A percentile compares a stretch with the other conserved stretches of the same genome.
Conservation (phyloP, 2,329 filamentous ascomycete species). For the Claviceps maximensis region DNA sequence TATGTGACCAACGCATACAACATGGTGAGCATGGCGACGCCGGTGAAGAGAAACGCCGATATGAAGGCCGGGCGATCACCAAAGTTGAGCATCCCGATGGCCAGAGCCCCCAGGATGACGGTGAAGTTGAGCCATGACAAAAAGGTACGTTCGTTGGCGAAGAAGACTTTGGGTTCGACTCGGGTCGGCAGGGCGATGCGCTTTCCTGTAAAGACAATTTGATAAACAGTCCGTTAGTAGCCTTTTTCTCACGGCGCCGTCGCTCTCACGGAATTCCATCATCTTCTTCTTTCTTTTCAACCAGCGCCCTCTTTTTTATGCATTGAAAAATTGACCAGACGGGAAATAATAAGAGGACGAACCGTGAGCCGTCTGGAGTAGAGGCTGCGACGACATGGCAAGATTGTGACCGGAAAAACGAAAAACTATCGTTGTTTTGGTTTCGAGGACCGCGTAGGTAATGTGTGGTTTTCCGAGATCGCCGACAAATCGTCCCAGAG, state of each 20-base stretch:
- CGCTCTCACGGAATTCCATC: too few relatives aligned
- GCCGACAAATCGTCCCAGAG: background rate
- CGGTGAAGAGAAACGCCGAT: slow-evolving; percentile 82
- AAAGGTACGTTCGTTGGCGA: slow-evolving; percentile 98
- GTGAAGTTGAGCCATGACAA: slow-evolving; percentile 99
- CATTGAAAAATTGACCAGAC: background rate
- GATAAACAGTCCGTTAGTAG: slow-evolving; percentile 7
- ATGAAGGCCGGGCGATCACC: slow-evolving; percentile 91
- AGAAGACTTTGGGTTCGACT: slow-evolving; percentile 99
- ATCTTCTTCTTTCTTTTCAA: background rate
- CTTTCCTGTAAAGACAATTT: slow-evolving; percentile 55
- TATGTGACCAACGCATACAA: slow-evolving; percentile 89
- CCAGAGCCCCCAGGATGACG: slow-evolving; percentile 91
- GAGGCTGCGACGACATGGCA: slow-evolving; percentile 88
- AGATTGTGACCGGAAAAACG: background rate
- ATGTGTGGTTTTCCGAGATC: background rate
- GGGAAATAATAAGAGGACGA: slow-evolving; percentile 11
- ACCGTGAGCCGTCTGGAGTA: slow-evolving; percentile 90
- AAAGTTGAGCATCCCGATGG: slow-evolving; percentile 95
- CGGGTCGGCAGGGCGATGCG: slow-evolving; percentile 95
- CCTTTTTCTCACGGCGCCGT: background rate
- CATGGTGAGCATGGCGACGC: slow-evolving; percentile 91
- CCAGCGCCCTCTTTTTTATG: background rate
- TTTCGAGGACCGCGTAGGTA: background rate
- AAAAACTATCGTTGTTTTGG: background rate